These are phyloP conservation scores for Ophiostoma tasmaniense DNA, from an alignment of 2,329 filamentous ascomycete species.

Conservation along the genomic window DNA sequence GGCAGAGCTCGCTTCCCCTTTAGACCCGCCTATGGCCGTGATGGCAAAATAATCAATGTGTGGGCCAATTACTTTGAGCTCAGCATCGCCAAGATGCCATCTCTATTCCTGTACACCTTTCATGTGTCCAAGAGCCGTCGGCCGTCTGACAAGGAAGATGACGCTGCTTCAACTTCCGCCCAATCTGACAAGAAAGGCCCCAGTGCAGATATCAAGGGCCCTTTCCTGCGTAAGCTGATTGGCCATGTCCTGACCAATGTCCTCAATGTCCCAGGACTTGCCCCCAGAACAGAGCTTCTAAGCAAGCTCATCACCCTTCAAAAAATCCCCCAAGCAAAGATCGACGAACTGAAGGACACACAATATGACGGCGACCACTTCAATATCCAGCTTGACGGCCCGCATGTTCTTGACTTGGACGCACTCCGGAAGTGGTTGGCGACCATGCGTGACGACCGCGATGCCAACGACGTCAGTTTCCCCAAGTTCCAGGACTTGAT, in stretches of 20 bases:
- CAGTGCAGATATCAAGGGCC: conserved; percentile 15
- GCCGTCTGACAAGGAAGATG: conserved; percentile 17
- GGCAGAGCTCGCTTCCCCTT: conserved; percentile 30
- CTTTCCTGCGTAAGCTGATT: conserved; percentile 19
- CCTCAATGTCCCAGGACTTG: conserved; percentile 25
- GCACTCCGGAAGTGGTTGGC: conserved; percentile 38
- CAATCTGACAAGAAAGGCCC: conserved; percentile 17
- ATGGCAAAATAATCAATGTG: conserved; percentile 35
- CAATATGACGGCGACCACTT: conserved; percentile 15
- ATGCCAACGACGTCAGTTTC: conserved; percentile 31
- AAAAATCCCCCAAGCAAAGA: conserved; percentile 9
- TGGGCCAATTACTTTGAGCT: conserved; percentile 50
- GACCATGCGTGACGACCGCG: conserved; percentile 33
- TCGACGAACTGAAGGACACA: conserved; percentile 12
- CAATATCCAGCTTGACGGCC: conserved; percentile 35
- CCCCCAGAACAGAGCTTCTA: conserved; percentile 21
- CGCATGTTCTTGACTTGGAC: conserved; percentile 34
- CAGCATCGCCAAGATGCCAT: conserved; percentile 26
- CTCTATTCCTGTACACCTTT: conserved; percentile 40
- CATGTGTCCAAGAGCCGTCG: conserved; percentile 25
- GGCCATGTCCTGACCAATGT: conserved; percentile 29
- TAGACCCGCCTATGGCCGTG: conserved; percentile 41
- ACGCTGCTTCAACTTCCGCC: background rate
- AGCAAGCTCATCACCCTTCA: conserved; percentile 19
- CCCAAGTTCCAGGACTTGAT: conserved; percentile 42